Evolutionary conservation across 2,329 filamentous ascomycete species (phyloP), one percentile per base, ranked within the genome.

Genomic region (Colletotrichum sp.): DNA sequence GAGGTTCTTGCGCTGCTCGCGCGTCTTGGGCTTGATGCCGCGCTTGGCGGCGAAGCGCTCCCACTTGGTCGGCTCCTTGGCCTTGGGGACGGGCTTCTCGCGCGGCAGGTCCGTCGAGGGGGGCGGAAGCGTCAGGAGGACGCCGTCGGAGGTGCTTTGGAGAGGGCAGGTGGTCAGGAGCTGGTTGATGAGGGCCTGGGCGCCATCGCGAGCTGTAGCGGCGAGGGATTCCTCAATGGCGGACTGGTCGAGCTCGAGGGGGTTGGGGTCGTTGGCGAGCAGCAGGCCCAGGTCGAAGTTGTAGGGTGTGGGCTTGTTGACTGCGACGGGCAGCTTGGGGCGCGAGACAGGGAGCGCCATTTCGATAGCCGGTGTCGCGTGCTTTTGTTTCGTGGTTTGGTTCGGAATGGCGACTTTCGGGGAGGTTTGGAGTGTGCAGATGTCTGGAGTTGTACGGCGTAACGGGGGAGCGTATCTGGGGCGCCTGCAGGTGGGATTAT

Each of bases 11-110:
- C 92, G 90, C 84, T 93, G 90, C 83, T 97, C 95, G 79, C 94
- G 92, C 79, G 92, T 94, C 91, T 96, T 98, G 85, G 93, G 92
- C 87, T 94, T 95, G 87, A 99, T 98, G 71, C 97, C 97, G 90
- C 98, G 98, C 92, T 98, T 98, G 85, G 93, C 94, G 61, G 97
- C 97, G 87, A 99, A 99, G 81, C 94, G 92, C 88, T 98, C 94
- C 97, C 97, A 99, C 85, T 96, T 98, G 74, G 96, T 98, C 79
- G 94, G 94, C 73, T 93, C 89, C 87, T 96, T 97, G 79, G 92
- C 90, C 71, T 92, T 90, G 1, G 97, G 97, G 10, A 98, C 89
- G 12, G 95, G 95, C 86, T 99, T 98, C 87, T 98, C 96, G 79
- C 97, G 94, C 28, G 97, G 97, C 5, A 98, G 89, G 1, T 89